Base-by-base conservation (phyloP, 306 rosid genomes). In the Prunus kanzakura region DNA sequence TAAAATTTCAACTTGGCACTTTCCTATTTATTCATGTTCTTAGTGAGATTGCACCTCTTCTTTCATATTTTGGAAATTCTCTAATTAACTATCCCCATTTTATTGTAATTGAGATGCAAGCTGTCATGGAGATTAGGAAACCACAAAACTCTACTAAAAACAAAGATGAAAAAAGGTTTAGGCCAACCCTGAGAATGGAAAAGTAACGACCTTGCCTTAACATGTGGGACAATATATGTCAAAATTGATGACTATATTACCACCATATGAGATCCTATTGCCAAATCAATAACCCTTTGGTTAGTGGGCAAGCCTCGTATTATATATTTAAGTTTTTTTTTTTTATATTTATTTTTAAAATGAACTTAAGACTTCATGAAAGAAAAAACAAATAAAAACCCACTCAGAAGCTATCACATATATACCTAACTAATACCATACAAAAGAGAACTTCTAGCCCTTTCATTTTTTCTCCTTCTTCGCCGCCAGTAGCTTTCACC, bases 161-260 rank as follows among this genome's bases (percentile, higher is more conserved):
- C 41, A 35, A 35, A 35, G 41, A 35, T 35, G 41, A 35, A 35
- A 35, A 35, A 1, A 6, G 41, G 41, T 35, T 5, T 35, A 35
- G 41, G 41, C 41, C 8, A 35, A 35, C 41, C 41, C 41, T 35
- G 5, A 35, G 41, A 35, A 35, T 5, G 41, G 41, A 35, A 35
- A 35, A 35, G 41, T 35, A 35, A 35, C 41, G 41, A 35, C 41
- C 41, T 35, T 35, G 51, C 51, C 14, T 41, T 49, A 4, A 66
- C 86, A 63, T 57, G 76, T 57, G 86, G 83, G 82, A 84, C 18
- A 38, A 27, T 35, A 35, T 35, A 35, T 35, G n/a, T 20, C 25
- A 64, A 19, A 35, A 22, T 66, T 54, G 79, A 55, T 76, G 58
- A 76, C 67, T 54, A 66, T 5, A 52, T 22, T 75, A 38, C 54